Evolutionary conservation across 2,329 filamentous ascomycete species (phyloP).

Genomic region (Aspergillus ustus): DNA sequence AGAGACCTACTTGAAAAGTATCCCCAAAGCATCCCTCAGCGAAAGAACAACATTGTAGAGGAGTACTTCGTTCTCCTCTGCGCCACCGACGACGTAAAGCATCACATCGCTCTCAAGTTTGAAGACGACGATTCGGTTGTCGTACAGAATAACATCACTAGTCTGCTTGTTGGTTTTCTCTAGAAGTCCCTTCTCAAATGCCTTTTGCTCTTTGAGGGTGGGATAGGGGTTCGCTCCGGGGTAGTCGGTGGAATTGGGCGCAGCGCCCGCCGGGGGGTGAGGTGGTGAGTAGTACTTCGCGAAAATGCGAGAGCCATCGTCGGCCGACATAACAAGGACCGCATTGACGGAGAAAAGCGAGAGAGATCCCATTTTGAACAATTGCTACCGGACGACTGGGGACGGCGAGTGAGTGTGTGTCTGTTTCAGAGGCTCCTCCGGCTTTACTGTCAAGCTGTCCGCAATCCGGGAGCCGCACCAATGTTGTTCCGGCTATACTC

Average conservation of each 20-base stretch:
- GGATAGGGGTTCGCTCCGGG: slow-evolving; percentile 78
- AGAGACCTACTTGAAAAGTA: slow-evolving; percentile 79
- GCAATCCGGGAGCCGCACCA: slow-evolving; percentile 28
- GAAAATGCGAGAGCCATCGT: slow-evolving; percentile 90
- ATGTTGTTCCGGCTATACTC: slow-evolving; percentile 32
- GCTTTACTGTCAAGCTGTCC: slow-evolving; percentile 31
- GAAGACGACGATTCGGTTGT: slow-evolving; percentile 94
- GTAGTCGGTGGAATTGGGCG: slow-evolving; percentile 61
- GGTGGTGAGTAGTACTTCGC: slow-evolving; percentile 87
- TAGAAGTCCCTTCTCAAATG: slow-evolving; percentile 93
- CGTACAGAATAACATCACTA: slow-evolving; percentile 95
- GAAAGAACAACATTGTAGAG: slow-evolving; percentile 93
- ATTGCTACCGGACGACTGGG: slow-evolving; percentile 9
- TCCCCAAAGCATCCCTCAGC: slow-evolving; percentile 85
- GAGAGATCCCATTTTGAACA: slow-evolving; percentile 69
- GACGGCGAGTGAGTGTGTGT: slow-evolving; percentile 11
- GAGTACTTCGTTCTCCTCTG: slow-evolving; percentile 95
- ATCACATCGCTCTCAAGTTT: slow-evolving; percentile 98
- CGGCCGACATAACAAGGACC: slow-evolving; percentile 76
- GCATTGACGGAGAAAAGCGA: slow-evolving; percentile 78
- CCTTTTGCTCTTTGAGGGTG: slow-evolving; percentile 89
- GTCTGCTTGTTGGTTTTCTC: slow-evolving; percentile 96
- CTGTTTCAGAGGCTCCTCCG: slow-evolving; percentile 8
- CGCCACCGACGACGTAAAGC: slow-evolving; percentile 87
- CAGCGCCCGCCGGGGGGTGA: slow-evolving; percentile 65